A percentile compares a stretch with the other conserved stretches of the same genome.
Conservation (phyloP, 805 yeast genomes). For the Metschnikowia lochheadii region DNA sequence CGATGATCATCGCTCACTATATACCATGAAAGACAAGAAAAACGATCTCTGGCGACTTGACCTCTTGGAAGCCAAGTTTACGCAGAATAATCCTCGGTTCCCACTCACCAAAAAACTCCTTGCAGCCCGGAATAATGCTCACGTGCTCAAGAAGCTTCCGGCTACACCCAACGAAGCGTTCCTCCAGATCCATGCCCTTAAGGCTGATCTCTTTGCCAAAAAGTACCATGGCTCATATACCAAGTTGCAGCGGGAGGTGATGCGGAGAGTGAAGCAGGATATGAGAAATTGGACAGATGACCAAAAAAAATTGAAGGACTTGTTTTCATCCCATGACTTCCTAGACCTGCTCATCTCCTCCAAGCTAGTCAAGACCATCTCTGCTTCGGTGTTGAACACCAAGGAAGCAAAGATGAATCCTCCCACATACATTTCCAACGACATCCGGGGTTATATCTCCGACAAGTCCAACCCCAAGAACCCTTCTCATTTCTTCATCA, state of each 20-base stretch:
- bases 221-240: constrained; percentile 46
- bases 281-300: constrained; percentile 10
- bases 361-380: constrained; percentile 29
- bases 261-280: constrained; percentile 18
- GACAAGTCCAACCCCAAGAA: constrained; percentile 32
- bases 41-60: constrained; percentile 50
- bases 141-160: constrained; percentile 40
- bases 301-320: constrained; percentile 16
- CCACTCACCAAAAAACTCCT: constrained; percentile 45
- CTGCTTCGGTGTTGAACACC: constrained; percentile 23
- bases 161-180: constrained; percentile 40
- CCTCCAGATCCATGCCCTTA: constrained; percentile 41
- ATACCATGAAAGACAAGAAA: constrained; percentile 31
- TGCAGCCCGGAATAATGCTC: constrained; percentile 41
- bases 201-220: constrained; percentile 42
- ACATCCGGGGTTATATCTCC: constrained; percentile 20
- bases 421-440: constrained; percentile 32
- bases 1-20: constrained; percentile 8
- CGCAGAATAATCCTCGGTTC: constrained; percentile 42
- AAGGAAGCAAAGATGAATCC: constrained; percentile 30
- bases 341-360: constrained; percentile 28
- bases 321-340: constrained; percentile 20
- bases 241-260: constrained; percentile 39
- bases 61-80: constrained; percentile 48
- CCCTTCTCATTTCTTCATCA: constrained; percentile 46